Evolutionary conservation across 2,329 filamentous ascomycete species (phyloP).

Genomic region (Penicillium sp.): DNA sequence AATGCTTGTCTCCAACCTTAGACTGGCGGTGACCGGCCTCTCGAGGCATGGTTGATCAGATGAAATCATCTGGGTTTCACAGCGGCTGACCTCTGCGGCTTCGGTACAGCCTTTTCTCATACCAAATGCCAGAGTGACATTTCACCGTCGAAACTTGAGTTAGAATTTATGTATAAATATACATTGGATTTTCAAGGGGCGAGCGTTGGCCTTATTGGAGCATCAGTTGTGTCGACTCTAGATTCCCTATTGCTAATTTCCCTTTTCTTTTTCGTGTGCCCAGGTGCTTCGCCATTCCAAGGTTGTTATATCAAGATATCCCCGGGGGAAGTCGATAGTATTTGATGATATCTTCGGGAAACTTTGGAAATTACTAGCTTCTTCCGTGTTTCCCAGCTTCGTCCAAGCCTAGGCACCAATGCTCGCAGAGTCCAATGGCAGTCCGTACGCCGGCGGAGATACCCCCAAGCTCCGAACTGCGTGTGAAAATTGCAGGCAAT

Average conservation of each 20-base stretch:
- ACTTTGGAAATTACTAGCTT: not conserved
- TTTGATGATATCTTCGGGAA: not conserved
- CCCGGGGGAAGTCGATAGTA: not conserved
- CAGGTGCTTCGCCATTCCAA: constrained; percentile 1
- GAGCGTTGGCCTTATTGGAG: constrained; percentile 12
- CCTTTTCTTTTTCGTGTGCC: not conserved
- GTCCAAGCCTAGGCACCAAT: constrained; percentile 16
- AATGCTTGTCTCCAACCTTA: constrained; percentile 11
- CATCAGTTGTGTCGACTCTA: constrained; percentile 1
- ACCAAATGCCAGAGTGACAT: constrained; percentile 30
- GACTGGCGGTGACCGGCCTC: constrained; percentile 13
- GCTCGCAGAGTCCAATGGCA: constrained; percentile 30
- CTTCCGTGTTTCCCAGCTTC: not conserved
- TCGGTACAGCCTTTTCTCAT: constrained; percentile 27
- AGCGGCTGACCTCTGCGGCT: constrained; percentile 40
- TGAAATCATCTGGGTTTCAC: constrained; percentile 37
- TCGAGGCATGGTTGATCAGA: constrained; percentile 38
- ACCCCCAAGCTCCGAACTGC: constrained; percentile 40
- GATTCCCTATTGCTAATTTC: constrained; percentile 5
- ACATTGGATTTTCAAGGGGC: not conserved
- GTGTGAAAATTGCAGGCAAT: constrained; percentile 43
- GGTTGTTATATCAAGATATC: not conserved
- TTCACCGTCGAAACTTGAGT: constrained; percentile 20
- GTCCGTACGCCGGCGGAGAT: constrained; percentile 25
- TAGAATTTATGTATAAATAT: constrained; percentile 21